phyloP scores from a whole-genome alignment of 768 basidiomycete genomes.

The Multifurca ochricompacta region DNA sequence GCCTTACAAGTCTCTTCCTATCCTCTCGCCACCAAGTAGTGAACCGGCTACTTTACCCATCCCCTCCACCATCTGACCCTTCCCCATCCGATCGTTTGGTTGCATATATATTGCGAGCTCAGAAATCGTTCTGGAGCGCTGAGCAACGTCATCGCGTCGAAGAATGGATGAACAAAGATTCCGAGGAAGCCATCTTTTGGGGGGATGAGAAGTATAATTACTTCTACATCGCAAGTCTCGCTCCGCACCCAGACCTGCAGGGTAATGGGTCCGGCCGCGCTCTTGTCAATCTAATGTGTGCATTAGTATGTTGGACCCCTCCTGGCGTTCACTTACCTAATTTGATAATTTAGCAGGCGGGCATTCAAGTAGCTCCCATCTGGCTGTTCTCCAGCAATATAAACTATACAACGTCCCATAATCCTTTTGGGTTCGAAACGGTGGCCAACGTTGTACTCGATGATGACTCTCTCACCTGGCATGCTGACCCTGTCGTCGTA shows the following conservation, averaged over 20 bases:
- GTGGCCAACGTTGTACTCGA: not conserved
- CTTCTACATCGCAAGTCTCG: not conserved
- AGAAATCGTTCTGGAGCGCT: not conserved
- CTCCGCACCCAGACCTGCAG: not conserved
- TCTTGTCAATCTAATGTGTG: not conserved
- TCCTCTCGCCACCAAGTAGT: not conserved
- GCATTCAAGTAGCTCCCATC: not conserved
- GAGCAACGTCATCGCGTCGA: not conserved
- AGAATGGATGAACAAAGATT: not conserved
- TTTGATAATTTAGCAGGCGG: too few species aligned
- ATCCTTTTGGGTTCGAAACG: not conserved
- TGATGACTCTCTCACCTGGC: not conserved
- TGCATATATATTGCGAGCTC: not conserved
- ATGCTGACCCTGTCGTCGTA: not conserved
- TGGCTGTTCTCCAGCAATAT: not conserved
- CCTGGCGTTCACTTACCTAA: not conserved
- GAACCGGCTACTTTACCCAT: not conserved
- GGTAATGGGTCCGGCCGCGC: not conserved
- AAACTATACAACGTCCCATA: not conserved
- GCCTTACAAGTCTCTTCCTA: not conserved
- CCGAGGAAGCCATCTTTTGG: not conserved
- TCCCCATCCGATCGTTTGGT: not conserved
- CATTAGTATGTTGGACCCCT: not conserved
- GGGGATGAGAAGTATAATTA: not conserved
- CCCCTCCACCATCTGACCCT: not conserved